A percentile compares a stretch with the other conserved stretches of the same genome.
phyloP scores from a whole-genome alignment of 176 grass and related monocot species.

The Sorghum bicolor region DNA sequence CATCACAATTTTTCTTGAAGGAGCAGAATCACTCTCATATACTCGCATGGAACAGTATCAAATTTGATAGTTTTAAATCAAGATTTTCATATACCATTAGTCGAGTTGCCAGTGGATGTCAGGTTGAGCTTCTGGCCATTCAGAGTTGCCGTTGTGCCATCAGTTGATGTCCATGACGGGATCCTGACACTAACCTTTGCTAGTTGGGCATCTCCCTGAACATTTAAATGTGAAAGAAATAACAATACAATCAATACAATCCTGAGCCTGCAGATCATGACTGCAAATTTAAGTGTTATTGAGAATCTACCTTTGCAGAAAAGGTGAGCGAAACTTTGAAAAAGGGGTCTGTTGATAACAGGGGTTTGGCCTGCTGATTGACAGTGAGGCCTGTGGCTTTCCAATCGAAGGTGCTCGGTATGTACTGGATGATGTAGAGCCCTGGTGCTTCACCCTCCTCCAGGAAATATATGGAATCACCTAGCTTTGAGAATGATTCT shows the following conservation, averaged over 20 bases:
- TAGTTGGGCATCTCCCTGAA: slow-evolving; percentile 35
- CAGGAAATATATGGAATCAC: slow-evolving; percentile 90
- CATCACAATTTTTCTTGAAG: neutral
- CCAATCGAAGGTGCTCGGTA: slow-evolving; percentile 80
- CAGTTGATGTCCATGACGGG: slow-evolving; percentile 72
- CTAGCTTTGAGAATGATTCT: slow-evolving; percentile 91
- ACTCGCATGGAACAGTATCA: neutral
- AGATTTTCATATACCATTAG: neutral
- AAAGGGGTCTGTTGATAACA: slow-evolving; percentile 45
- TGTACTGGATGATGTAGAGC: slow-evolving; percentile 74
- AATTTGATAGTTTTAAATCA: neutral
- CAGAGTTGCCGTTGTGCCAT: slow-evolving; percentile 39
- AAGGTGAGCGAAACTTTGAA: slow-evolving; percentile 54
- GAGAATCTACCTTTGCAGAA: slow-evolving; percentile 47
- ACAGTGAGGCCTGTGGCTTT: slow-evolving; percentile 45
- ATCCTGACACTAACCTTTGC: slow-evolving; percentile 68
- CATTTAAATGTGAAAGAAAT: neutral
- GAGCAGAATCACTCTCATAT: neutral
- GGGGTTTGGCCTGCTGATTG: slow-evolving; percentile 49
- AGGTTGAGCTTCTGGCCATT: slow-evolving; percentile 56
- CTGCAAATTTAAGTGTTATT: neutral
- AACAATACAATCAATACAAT: neutral
- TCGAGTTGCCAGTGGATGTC: slow-evolving; percentile 44
- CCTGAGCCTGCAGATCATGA: neutral
- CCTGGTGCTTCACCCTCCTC: slow-evolving; percentile 51